Base-by-base conservation (phyloP, 345 rosid species). In the Schrenkiella parvula region DNA sequence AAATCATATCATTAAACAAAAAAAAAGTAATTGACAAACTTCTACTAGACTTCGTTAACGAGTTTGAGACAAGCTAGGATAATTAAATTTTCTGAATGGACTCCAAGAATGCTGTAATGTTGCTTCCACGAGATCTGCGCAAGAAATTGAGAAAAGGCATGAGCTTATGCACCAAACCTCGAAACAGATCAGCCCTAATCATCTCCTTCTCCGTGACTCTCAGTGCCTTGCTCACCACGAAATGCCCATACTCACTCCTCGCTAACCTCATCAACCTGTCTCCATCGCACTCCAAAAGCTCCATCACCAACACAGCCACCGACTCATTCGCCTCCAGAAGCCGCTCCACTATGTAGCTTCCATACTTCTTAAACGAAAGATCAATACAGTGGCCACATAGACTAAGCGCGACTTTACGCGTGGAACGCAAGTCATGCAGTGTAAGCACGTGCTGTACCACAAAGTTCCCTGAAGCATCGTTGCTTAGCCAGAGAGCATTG, bases 331-430 rank as follows among this genome's bases (percentile, higher is more conserved):
- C 4, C 26, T 47, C 38, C 32, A 73, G 4, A 55, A 73, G 52
- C 59, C 5, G 2, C 32, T 73, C 71, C 39, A 73, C 77, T 10
- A 65, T 35, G 42, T 64, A 73, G 58, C 71, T 73, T 44, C 77
- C 71, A 37, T 19, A 10, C 51, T 56, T 73, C 17, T 19, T 6
- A 10, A 65, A 56, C 43, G 71, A 34, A 0, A 65, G 59, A 0
- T 65, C 72, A 2, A 56, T 60, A 9, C 8, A 65, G 3, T 47
- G 43, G 13, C 71, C 71, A 5, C 3, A 2, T 0, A 73, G 71
- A 2, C 15, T 64, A 43, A 14, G 32, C 2, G 34, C 34, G 2
- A 73, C 26, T 50, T 25, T 35, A 0, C 1, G 5, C 31, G 41
- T 47, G 78, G 19, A 25, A 37, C 52, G 66, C 66, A 19, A 37